Evolutionary conservation across 2,329 filamentous ascomycete species (phyloP), one percentile per base, ranked within the genome.

Genomic region (Pseudopithomyces maydicus): DNA sequence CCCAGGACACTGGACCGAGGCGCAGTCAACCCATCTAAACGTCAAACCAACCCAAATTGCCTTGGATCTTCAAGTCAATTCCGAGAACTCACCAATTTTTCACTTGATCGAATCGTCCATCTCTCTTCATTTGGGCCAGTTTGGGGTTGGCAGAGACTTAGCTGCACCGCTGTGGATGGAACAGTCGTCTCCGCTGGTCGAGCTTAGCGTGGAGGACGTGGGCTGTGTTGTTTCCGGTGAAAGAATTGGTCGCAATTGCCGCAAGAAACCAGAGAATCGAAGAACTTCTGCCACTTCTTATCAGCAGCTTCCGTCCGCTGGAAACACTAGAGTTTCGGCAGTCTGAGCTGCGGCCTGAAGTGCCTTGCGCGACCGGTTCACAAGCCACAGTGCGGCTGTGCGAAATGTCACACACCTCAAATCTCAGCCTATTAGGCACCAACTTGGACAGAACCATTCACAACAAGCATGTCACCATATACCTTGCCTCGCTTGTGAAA

Each of bases 191-290:
- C 4, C 5, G 26, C 4, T 19, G 20, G 15, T 10, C 32, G 15
- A 32, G 52, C 52, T 36, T 41, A 23, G 39, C 23, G n/a, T n/a
- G 33, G 49, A 26, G 35, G 60, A 55, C 51, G 54, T 44, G 63
- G 68, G 71, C 70, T 72, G 70, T 71, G 70, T 61, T 56, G 11
- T 22, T 52, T 54, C 67, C 70, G 70, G 69, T 72, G 61, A 71
- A 56, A 45, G 26, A 58, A 60, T 38, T 56, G 57, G 61, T 33
- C 41, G 49, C 56, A 68, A 62, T 68, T 52, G 39, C 53, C 54
- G 41, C 53, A 56, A 59, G 54, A 46, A 57, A 50, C 23, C 52
- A 20, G 50, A 57, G 26, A 38, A 52, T 61, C 57, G 62, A 60
- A 65, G 61, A 67, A 68, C 67, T 50, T 54, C 50, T 54, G 63